Conservation (phyloP, 306 rosid species). For the Pachyrhizus erosus region DNA sequence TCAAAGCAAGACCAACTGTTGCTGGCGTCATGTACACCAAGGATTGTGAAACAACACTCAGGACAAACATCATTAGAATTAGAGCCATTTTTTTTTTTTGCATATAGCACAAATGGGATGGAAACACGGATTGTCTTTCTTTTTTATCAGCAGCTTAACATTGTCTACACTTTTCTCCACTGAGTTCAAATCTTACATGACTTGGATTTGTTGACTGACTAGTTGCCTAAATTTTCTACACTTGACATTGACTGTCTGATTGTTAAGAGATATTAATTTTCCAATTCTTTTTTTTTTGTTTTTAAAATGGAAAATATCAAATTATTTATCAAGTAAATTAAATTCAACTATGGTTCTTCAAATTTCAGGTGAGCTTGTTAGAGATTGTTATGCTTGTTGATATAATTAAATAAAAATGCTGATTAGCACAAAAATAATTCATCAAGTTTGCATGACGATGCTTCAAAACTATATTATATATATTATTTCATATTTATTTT, state of each 20-base stretch:
- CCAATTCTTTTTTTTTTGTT: neutral
- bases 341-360: neutral
- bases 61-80: neutral
- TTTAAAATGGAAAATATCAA: neutral
- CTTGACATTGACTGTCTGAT: neutral
- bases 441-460: too few relatives aligned
- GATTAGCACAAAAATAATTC: too few relatives aligned
- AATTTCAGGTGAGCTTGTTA: neutral
- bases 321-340: neutral
- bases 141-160: too few relatives aligned
- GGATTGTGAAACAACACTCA: neutral
- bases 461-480: too few relatives aligned
- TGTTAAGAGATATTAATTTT: neutral
- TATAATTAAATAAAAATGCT: too few relatives aligned
- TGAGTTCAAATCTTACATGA: too few relatives aligned
- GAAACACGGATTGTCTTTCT: neutral
- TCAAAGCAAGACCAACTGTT: neutral
- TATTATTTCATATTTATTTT: too few relatives aligned
- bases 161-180: too few relatives aligned
- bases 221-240: neutral
- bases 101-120: neutral
- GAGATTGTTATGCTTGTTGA: neutral
- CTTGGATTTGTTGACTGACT: neutral
- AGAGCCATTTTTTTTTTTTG: slow-evolving; percentile 4
- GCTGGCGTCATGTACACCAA: neutral